Percentiles rank a stretch among this genome's conserved stretches.
These are phyloP conservation scores for Daldinia decipiens DNA, from an alignment of 495 filamentous ascomycete genomes.

Conservation along the genomic window DNA sequence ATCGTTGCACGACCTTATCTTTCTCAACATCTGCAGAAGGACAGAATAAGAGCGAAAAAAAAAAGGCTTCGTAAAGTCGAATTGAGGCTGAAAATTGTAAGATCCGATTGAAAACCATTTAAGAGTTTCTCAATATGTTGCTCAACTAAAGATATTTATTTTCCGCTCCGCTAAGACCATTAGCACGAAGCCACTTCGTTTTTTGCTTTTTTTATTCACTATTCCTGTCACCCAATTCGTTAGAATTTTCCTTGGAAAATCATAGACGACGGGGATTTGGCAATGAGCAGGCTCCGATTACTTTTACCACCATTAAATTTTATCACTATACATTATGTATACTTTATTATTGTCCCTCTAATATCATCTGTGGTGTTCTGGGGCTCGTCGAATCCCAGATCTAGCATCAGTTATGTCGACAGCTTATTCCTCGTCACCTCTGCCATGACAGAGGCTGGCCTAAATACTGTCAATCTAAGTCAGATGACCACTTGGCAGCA, in stretches of 20 bases:
- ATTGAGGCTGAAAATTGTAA: neutral
- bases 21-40: neutral
- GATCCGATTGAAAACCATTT: neutral
- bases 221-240: neutral
- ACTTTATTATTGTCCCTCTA: slow-evolving; percentile 76
- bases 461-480: slow-evolving; percentile 74
- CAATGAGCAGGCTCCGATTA: slow-evolving; percentile 38
- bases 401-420: slow-evolving; percentile 76
- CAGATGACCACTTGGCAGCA: slow-evolving; percentile 84
- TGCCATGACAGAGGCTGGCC: slow-evolving; percentile 82
- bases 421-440: slow-evolving; percentile 79
- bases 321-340: slow-evolving; percentile 76
- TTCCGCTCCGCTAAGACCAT: slow-evolving; percentile 7
- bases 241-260: slow-evolving; percentile 11
- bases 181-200: slow-evolving; percentile 11
- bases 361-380: slow-evolving; percentile 78
- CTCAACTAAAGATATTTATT: slow-evolving; percentile 10
- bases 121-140: slow-evolving; percentile 17
- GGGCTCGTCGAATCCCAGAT: slow-evolving; percentile 66
- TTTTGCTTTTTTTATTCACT: slow-evolving; percentile 1
- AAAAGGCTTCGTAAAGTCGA: neutral
- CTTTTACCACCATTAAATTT: slow-evolving; percentile 73
- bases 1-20: neutral
- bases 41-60: neutral
- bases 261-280: slow-evolving; percentile 27